Percentiles rank a stretch among this genome's conserved stretches.
Conservation (phyloP, 768 basidiomycete genomes). For the Leucocoprinus leucothites region DNA sequence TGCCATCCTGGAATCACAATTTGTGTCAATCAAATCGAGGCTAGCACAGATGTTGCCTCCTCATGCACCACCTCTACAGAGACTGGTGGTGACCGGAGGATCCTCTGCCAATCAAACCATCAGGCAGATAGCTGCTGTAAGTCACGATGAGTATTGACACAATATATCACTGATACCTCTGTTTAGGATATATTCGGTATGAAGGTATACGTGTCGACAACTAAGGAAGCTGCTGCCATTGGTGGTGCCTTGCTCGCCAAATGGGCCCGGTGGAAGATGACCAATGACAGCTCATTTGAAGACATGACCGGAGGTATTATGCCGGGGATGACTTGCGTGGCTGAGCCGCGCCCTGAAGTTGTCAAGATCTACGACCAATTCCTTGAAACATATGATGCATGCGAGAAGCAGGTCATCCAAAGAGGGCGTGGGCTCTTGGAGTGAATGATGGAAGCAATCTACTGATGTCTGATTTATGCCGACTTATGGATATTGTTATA, state of each 20-base stretch:
- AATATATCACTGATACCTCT: background rate
- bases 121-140: slow-evolving; percentile 63
- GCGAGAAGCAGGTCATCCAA: slow-evolving; percentile 50
- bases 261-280: slow-evolving; percentile 65
- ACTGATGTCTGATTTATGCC: background rate
- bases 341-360: slow-evolving; percentile 47
- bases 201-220: slow-evolving; percentile 64
- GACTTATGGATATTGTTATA: no score
- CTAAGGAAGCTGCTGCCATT: slow-evolving; percentile 68
- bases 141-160: slow-evolving; percentile 13
- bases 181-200: slow-evolving; percentile 68
- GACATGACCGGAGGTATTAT: slow-evolving; percentile 55
- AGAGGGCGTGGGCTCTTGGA: slow-evolving; percentile 9
- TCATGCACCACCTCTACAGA: slow-evolving; percentile 50
- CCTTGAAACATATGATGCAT: slow-evolving; percentile 48
- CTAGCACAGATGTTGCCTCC: slow-evolving; percentile 65
- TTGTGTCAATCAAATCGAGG: slow-evolving; percentile 75
- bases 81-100: slow-evolving; percentile 78
- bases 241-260: slow-evolving; percentile 73
- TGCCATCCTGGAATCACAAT: slow-evolving; percentile 81
- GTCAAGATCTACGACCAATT: slow-evolving; percentile 51
- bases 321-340: slow-evolving; percentile 58
- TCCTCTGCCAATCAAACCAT: slow-evolving; percentile 72
- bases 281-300: slow-evolving; percentile 53
- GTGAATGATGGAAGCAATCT: background rate